Evolutionary conservation across 495 filamentous ascomycete species (phyloP).

Genomic region (Penicillium desertorum): DNA sequence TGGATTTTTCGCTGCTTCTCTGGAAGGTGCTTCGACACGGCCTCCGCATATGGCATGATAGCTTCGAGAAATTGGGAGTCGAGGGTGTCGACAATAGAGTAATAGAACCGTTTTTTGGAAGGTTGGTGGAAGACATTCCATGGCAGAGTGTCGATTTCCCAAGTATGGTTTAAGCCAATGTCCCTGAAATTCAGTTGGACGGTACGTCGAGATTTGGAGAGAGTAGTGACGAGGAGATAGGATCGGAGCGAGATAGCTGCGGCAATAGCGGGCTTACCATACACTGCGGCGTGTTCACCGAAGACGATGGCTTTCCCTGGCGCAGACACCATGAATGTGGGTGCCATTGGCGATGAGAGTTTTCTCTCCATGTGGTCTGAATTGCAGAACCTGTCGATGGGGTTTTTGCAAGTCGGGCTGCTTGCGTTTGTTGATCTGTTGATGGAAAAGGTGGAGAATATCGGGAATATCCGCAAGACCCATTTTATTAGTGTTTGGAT

Average conservation of each 20-base stretch:
- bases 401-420: too few species aligned
- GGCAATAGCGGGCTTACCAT: slow-evolving; percentile 94
- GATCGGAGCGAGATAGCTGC: slow-evolving; percentile 91
- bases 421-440: too few species aligned
- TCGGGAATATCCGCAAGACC: too few species aligned
- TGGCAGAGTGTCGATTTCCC: slow-evolving; percentile 86
- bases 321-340: slow-evolving; percentile 94
- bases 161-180: slow-evolving; percentile 80
- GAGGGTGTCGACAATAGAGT: slow-evolving; percentile 77
- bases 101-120: slow-evolving; percentile 86
- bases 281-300: slow-evolving; percentile 93
- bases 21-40: slow-evolving; percentile 64
- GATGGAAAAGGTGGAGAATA: too few species aligned
- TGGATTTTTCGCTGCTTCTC: slow-evolving; percentile 75
- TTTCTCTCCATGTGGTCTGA: neutral
- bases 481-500: too few species aligned
- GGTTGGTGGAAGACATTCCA: slow-evolving; percentile 80
- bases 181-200: slow-evolving; percentile 86
- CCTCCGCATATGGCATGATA: slow-evolving; percentile 69
- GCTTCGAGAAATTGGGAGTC: slow-evolving; percentile 78
- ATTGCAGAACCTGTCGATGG: too few species aligned
- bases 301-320: slow-evolving; percentile 97
- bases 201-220: slow-evolving; percentile 79
- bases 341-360: slow-evolving; percentile 58
- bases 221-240: slow-evolving; percentile 88